A percentile compares a stretch with the other conserved stretches of the same genome.
phyloP scores from a whole-genome alignment of 2,329 filamentous ascomycete species.

The Pseudogymnoascus sp. region DNA sequence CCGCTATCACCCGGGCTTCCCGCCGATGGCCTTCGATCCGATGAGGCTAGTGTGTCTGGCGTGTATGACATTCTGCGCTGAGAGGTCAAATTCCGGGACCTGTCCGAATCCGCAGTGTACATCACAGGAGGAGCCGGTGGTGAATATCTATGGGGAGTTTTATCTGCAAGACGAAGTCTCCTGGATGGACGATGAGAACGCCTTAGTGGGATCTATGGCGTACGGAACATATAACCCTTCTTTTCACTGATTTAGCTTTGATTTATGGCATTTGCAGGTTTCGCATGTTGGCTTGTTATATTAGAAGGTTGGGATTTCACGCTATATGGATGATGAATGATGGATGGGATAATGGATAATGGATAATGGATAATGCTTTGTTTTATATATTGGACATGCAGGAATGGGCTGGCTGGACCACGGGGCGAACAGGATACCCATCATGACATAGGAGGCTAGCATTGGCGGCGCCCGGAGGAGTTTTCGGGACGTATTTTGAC shows the following conservation, averaged over 20 bases:
- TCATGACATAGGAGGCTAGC: conserved; percentile 1
- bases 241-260: not conserved
- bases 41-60: not conserved
- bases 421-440: not conserved
- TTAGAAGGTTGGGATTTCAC: not conserved
- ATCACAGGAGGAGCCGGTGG: not conserved
- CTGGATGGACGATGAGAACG: not conserved
- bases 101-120: not conserved
- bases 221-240: not conserved
- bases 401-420: conserved; percentile 2
- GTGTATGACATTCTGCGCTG: not conserved
- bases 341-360: not conserved
- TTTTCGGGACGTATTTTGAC: not conserved
- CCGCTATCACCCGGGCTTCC: not conserved
- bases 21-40: not conserved
- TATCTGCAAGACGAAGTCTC: not conserved
- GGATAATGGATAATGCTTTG: not conserved
- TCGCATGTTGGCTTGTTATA: not conserved
- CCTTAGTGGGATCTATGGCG: not conserved
- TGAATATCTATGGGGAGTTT: not conserved
- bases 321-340: not conserved
- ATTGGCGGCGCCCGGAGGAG: not conserved
- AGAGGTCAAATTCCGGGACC: not conserved
- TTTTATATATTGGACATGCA: not conserved
- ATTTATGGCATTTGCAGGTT: not conserved